These are phyloP conservation scores for Dactylonectria estremocensis DNA, from an alignment of 2,329 filamentous ascomycete genomes.

Conservation along the genomic window DNA sequence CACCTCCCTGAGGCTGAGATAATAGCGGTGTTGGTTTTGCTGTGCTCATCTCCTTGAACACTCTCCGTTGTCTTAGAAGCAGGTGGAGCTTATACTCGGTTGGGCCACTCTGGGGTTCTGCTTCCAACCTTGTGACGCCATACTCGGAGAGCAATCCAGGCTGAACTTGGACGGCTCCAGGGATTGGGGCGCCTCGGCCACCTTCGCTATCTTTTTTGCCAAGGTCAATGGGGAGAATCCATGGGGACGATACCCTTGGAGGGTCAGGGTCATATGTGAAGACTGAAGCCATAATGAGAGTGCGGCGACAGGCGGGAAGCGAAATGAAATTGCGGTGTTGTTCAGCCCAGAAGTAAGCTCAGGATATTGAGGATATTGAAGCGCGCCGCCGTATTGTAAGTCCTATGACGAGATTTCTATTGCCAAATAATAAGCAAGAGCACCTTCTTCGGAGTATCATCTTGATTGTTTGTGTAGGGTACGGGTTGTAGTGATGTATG, in stretches of 20 bases:
- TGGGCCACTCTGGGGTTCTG: slow-evolving; percentile 94
- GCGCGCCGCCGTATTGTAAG: slow-evolving; percentile 27
- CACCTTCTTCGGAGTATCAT: slow-evolving; percentile 46
- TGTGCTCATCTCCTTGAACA: slow-evolving; percentile 81
- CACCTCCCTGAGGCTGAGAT: slow-evolving; percentile 15
- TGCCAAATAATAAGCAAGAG: slow-evolving; percentile 33
- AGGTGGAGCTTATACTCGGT: slow-evolving; percentile 98
- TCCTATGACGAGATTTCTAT: slow-evolving; percentile 30
- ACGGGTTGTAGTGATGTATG: slow-evolving; percentile 33
- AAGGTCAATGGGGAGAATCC: slow-evolving; percentile 74
- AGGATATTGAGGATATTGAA: slow-evolving; percentile 40
- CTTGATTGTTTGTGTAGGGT: slow-evolving; percentile 35
- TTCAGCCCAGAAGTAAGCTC: slow-evolving; percentile 11
- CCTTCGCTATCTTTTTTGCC: slow-evolving; percentile 54
- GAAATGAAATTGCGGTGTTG: slow-evolving; percentile 59
- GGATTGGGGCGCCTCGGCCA: slow-evolving; percentile 31
- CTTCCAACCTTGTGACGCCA: slow-evolving; percentile 82
- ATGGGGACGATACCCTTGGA: slow-evolving; percentile 90
- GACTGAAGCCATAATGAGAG: slow-evolving; percentile 84
- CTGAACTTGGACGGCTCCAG: slow-evolving; percentile 44
- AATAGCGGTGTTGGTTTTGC: slow-evolving; percentile 17
- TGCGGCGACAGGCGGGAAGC: not conserved
- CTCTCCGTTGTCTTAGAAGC: slow-evolving; percentile 82
- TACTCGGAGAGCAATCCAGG: slow-evolving; percentile 70
- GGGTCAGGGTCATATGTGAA: slow-evolving; percentile 96